Evolutionary conservation across 306 rosid genomes (phyloP).

Genomic region (Medicago ruthenica): DNA sequence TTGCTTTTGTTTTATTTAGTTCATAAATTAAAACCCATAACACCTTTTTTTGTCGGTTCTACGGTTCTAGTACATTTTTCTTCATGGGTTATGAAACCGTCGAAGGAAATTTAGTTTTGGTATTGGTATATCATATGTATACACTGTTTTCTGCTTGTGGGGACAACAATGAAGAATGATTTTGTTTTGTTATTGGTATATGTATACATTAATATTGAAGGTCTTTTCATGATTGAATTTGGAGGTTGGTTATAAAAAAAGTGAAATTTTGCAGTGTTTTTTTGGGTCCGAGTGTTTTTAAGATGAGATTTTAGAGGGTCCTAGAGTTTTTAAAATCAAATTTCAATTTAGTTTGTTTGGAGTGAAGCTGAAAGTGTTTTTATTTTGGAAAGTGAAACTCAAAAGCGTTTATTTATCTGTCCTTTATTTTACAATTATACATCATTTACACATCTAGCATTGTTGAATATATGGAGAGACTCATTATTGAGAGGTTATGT

Average conservation of each 20-base stretch:
- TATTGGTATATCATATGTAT: background rate
- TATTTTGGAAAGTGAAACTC: background rate
- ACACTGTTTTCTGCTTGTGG: background rate
- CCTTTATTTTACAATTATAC: background rate
- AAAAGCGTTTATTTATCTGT: background rate
- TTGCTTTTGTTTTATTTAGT: slow-evolving; percentile 9
- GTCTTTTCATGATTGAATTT: background rate
- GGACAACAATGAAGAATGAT: slow-evolving; percentile 19
- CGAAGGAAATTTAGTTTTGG: slow-evolving; percentile 11
- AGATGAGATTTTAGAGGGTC: background rate
- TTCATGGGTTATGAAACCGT: background rate
- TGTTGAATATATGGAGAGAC: background rate
- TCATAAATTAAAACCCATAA: background rate
- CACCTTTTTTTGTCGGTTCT: too few species aligned
- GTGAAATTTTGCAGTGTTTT: background rate
- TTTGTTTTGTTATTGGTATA: slow-evolving; percentile 35
- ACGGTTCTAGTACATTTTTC: background rate
- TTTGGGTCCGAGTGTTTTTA: background rate
- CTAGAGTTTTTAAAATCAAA: slow-evolving; percentile 2
- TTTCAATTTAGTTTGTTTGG: background rate
- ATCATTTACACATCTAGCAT: background rate
- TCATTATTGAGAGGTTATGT: background rate
- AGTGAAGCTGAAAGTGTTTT: background rate
- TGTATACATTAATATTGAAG: too few species aligned
- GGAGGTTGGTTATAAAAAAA: background rate